phyloP scores from a whole-genome alignment of 352 stramenopile species.

The Globisporangium megalacanthum region DNA sequence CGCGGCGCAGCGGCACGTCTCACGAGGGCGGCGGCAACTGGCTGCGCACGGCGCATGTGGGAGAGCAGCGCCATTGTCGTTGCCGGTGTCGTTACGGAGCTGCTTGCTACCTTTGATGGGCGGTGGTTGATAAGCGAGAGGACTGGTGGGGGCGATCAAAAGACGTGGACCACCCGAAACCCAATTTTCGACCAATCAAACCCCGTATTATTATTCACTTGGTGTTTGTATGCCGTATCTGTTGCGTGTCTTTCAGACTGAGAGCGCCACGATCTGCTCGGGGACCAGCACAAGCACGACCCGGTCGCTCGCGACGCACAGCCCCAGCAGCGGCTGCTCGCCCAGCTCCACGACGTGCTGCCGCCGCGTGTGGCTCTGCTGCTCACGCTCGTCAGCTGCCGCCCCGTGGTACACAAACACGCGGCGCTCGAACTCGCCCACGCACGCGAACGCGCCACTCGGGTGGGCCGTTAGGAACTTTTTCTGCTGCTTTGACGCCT shows the following conservation, averaged over 20 bases:
- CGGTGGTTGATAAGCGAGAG: slow-evolving; percentile 1
- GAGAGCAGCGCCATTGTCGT: slow-evolving; percentile 44
- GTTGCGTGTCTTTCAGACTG: slow-evolving; percentile 5
- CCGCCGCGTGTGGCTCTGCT: slow-evolving; percentile 38
- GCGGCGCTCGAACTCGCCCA: slow-evolving; percentile 74
- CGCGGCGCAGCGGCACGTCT: slow-evolving; percentile 19
- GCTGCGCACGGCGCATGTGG: slow-evolving; percentile 58
- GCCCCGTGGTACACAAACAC: slow-evolving; percentile 68
- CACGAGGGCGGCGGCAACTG: slow-evolving; percentile 26
- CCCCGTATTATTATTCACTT: background rate
- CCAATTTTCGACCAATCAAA: slow-evolving; percentile 4
- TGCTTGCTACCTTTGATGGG: background rate
- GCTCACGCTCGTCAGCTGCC: slow-evolving; percentile 18
- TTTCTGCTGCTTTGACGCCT: slow-evolving; percentile 85
- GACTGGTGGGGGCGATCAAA: background rate
- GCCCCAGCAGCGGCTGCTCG: slow-evolving; percentile 53
- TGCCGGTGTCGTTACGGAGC: background rate
- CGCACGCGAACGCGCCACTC: slow-evolving; percentile 46
- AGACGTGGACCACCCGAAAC: background rate
- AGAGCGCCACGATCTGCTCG: slow-evolving; percentile 34
- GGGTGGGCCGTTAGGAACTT: slow-evolving; percentile 73
- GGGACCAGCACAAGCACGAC: slow-evolving; percentile 53
- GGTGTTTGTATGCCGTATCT: no score
- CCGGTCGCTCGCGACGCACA: slow-evolving; percentile 37
- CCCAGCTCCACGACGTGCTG: slow-evolving; percentile 72